Evolutionary conservation across 2,329 filamentous ascomycete species (phyloP).

Genomic region (Pseudogymnoascus sp.): DNA sequence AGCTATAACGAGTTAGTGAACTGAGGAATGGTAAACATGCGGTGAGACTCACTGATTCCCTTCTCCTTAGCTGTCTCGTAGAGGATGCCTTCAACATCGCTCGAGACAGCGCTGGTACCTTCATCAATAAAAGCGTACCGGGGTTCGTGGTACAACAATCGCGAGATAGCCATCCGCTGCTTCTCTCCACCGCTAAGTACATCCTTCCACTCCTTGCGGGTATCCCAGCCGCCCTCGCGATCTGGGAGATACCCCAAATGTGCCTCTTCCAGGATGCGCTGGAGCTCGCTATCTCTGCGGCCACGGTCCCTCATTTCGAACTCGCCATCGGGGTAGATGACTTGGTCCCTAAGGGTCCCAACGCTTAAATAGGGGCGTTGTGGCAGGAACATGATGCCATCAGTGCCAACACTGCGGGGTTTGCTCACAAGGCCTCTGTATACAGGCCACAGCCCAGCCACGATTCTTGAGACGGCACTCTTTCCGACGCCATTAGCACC

Average conservation of each 20-base stretch:
- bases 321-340: conserved; percentile 95
- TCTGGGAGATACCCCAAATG: conserved; percentile 81
- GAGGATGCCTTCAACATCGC: conserved; percentile 85
- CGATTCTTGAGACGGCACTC: conserved; percentile 74
- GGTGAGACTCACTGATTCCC: conserved; percentile 70
- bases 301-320: conserved; percentile 82
- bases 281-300: conserved; percentile 69
- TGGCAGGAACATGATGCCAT: conserved; percentile 97
- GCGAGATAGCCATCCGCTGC: conserved; percentile 85
- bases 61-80: conserved; percentile 90
- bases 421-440: conserved; percentile 88
- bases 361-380: conserved; percentile 88
- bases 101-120: conserved; percentile 87
- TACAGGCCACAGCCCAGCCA: conserved; percentile 90
- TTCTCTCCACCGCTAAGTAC: conserved; percentile 97
- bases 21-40: not conserved
- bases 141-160: conserved; percentile 89
- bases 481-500: conserved; percentile 94
- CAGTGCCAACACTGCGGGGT: conserved; percentile 68
- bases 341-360: conserved; percentile 88
- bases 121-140: conserved; percentile 92
- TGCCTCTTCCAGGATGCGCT: conserved; percentile 71
- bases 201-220: conserved; percentile 96
- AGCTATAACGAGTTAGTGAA: conserved; percentile 38
- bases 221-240: conserved; percentile 93